Conservation (phyloP, 2,329 filamentous ascomycete species). For the Penicillium crustosum region DNA sequence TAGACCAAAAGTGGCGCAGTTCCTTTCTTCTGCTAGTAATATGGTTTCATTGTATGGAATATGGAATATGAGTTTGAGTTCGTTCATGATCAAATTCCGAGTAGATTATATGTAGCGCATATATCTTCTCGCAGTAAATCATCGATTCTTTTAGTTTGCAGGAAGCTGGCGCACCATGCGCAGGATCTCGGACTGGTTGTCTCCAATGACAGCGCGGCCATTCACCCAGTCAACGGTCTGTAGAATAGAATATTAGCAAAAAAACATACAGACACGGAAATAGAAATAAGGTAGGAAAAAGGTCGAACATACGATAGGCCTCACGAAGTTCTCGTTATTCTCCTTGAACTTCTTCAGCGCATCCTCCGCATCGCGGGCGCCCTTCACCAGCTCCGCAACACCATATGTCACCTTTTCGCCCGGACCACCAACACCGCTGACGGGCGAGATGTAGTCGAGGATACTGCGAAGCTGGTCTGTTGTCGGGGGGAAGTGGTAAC, state of each 20-base stretch:
- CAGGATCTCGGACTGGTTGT: slow-evolving; percentile 84
- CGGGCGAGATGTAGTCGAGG: slow-evolving; percentile 66
- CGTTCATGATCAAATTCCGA: not conserved
- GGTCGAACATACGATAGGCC: slow-evolving; percentile 67
- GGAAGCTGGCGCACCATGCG: slow-evolving; percentile 65
- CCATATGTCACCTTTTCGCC: slow-evolving; percentile 64
- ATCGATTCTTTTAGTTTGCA: slow-evolving; percentile 22
- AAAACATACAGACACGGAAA: not conserved
- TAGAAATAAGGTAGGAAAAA: slow-evolving; percentile 1
- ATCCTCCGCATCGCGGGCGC: slow-evolving; percentile 71
- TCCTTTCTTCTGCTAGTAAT: slow-evolving; percentile 8
- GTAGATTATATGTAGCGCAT: not conserved
- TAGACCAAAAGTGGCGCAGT: slow-evolving; percentile 17
- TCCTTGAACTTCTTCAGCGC: slow-evolving; percentile 77
- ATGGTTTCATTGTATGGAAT: slow-evolving; percentile 6
- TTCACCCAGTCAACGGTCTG: slow-evolving; percentile 87
- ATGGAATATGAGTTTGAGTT: slow-evolving; percentile 5
- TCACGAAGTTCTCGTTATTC: slow-evolving; percentile 64
- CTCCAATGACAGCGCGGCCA: slow-evolving; percentile 73
- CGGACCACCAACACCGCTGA: slow-evolving; percentile 50
- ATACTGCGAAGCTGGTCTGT: slow-evolving; percentile 79
- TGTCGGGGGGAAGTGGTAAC: slow-evolving; percentile 80
- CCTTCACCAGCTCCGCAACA: slow-evolving; percentile 66
- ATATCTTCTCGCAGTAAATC: not conserved
- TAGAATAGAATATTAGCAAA: slow-evolving; percentile 24